These are phyloP conservation scores for Suillus variegatus DNA, from an alignment of 768 basidiomycete species.

Conservation along the genomic window DNA sequence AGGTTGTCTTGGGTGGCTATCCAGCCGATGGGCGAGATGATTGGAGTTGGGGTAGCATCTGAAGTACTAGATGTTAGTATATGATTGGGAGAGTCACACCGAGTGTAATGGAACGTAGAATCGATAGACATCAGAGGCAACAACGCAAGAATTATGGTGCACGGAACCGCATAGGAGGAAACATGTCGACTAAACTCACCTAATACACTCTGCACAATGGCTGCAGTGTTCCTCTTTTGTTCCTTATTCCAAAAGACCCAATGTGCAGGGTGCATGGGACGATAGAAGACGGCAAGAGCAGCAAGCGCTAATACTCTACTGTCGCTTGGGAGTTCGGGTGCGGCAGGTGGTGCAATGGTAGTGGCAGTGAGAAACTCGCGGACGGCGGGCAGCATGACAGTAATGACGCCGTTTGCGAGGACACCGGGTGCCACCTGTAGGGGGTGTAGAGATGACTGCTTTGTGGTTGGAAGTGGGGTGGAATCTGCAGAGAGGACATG, in stretches of 20 bases:
- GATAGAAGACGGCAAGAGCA: slow-evolving; percentile 60
- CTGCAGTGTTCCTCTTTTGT: slow-evolving; percentile 48
- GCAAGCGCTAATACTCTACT: slow-evolving; percentile 53
- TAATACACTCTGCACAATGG: slow-evolving; percentile 52
- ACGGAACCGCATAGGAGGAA: not conserved
- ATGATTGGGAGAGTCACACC: not conserved
- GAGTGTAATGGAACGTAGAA: not conserved
- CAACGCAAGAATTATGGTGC: not conserved
- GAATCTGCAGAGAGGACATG: slow-evolving; percentile 25
- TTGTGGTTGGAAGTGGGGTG: slow-evolving; percentile 20
- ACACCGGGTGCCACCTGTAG: slow-evolving; percentile 36
- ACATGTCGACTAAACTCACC: slow-evolving; percentile 40
- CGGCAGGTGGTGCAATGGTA: slow-evolving; percentile 41
- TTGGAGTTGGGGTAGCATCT: slow-evolving; percentile 33
- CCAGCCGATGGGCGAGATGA: slow-evolving; percentile 37
- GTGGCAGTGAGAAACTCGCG: slow-evolving; percentile 46
- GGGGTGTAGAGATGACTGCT: slow-evolving; percentile 20
- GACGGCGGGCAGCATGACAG: slow-evolving; percentile 50
- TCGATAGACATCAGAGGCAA: not conserved
- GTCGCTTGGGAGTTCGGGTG: slow-evolving; percentile 40
- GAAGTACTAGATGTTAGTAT: not conserved
- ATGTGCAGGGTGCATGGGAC: slow-evolving; percentile 55
- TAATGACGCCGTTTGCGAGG: slow-evolving; percentile 42
- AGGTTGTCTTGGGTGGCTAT: slow-evolving; percentile 35
- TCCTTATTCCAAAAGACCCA: slow-evolving; percentile 66